Evolutionary conservation across 2,329 filamentous ascomycete species (phyloP), one percentile per base, ranked within the genome.

Genomic region (Cadophora sp.): DNA sequence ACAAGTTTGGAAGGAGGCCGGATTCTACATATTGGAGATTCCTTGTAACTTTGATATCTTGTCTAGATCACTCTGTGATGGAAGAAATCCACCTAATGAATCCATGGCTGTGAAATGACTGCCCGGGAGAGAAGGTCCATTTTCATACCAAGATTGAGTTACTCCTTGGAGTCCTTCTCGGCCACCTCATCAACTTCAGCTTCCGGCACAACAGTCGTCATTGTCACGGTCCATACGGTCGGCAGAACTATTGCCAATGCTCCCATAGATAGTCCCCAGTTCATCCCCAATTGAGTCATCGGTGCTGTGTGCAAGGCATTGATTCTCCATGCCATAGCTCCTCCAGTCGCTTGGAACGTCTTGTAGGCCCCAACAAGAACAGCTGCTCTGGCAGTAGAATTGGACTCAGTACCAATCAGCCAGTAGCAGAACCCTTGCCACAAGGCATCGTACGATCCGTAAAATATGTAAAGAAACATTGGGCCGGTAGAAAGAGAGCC

Each of bases 401-500:
- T 51, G 48, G 48, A 51, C 48, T 51, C 48, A 0, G 48, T 51
- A 4, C 48, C 48, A 51, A 51, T 51, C 22, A 51, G 48, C 48
- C 48, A 51, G 27, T 51, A 51, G 48, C 48, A 51, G 11, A 51
- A 51, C 0, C 48, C 48, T 51, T 51, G 48, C 48, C 48, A 51
- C 48, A 51, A 18, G 2, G 48, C 48, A 51, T 51, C 48, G 5
- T 51, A 51, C 5, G 48, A 20, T 27, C 48, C 48, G 48, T 51
- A 51, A 62, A 39, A 59, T 20, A 77, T 88, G 80, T 91, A 91
- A 16, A 91, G 80, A 73, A 91, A 86, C 73, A 91, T 89, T 11
- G 89, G 88, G 0, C 88, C 89, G 6, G 83, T 82, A 61, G 85
- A 89, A 48, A 83, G 80, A 48, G 77, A 70, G 45, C 82, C 83